Evolutionary conservation across 495 filamentous ascomycete species (phyloP), one percentile per base, ranked within the genome.

Genomic region (Penicillium longicatenatum): DNA sequence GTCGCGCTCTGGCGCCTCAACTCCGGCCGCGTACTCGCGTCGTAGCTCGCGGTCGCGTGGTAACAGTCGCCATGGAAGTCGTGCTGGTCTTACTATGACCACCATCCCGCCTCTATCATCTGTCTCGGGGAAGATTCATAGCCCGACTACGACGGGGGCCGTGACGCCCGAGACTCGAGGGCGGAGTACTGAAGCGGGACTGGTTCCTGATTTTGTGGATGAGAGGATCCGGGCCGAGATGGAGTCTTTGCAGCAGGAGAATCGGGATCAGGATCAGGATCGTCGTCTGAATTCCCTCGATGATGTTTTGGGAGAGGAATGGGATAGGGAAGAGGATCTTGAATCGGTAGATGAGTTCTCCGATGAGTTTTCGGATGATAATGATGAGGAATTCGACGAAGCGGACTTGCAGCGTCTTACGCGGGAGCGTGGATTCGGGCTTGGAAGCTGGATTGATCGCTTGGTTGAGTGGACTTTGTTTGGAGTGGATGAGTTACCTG

Each of bases 391-490:
- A 4, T 71, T 78, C 20, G 76, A 78, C 49, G 77, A 80, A 44
- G 68, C 65, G 14, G 76, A 79, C 62, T 35, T 79, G 33, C 75
- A 75, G 58, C 70, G 63, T n/a, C 57, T 79, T 2, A 78, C 75
- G 7, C 73, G 79, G 52, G 78, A 84, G 56, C 80, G 80, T n/a
- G 83, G 82, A 43, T 86, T 85, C 52, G 86, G 88, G 5, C 71
- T 92, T n/a, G 88, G 88, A 0, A 80, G 83, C 10, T 91, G 88
- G 85, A 79, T 97, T 60, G 90, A 90, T 61, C 79, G 82, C 46
- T 63, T 92, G 55, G 81, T 92, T 37, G 87, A 86, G 7, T 92
- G 90, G 82, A 88, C 85, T 16, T 70, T 94, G 17, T 93, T 94
- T 69, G 83, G 86, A 8, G 86, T 91, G 10, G 83, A 89, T 37